phyloP scores from a whole-genome alignment of 495 filamentous ascomycete species.

The Cryomyces minteri region DNA sequence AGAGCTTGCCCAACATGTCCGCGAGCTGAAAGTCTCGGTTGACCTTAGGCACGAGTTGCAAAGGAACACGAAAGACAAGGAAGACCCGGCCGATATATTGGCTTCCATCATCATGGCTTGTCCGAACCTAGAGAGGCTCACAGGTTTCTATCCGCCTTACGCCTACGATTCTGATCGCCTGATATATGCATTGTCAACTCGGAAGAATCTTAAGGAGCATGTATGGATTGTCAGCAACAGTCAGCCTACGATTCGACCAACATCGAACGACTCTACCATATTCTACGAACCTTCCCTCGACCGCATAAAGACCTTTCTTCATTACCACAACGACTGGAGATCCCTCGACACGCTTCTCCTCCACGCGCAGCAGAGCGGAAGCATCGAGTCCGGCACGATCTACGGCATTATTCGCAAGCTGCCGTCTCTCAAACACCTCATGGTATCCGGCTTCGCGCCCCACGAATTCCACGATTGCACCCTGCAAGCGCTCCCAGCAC shows the following conservation, averaged over 20 bases:
- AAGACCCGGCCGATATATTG: slow-evolving; percentile 50
- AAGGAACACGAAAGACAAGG: slow-evolving; percentile 28
- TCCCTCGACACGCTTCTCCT: slow-evolving; percentile 57
- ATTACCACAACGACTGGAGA: slow-evolving; percentile 52
- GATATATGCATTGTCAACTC: slow-evolving; percentile 61
- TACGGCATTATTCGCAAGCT: slow-evolving; percentile 47
- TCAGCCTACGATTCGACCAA: slow-evolving; percentile 15
- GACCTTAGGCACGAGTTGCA: slow-evolving; percentile 26
- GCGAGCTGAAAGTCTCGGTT: slow-evolving; percentile 50
- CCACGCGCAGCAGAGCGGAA: slow-evolving; percentile 35
- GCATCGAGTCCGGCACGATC: slow-evolving; percentile 34
- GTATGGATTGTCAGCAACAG: slow-evolving; percentile 50
- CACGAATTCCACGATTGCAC: slow-evolving; percentile 56
- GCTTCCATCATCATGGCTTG: slow-evolving; percentile 76
- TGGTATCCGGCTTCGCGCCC: slow-evolving; percentile 53
- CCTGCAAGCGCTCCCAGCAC: slow-evolving; percentile 47
- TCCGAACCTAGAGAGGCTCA: slow-evolving; percentile 60
- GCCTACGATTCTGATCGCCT: slow-evolving; percentile 56
- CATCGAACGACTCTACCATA: slow-evolving; percentile 11
- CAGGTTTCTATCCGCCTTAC: slow-evolving; percentile 53
- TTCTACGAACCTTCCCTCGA: slow-evolving; percentile 36
- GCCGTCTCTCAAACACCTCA: slow-evolving; percentile 52
- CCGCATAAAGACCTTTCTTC: slow-evolving; percentile 51
- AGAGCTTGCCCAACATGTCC: slow-evolving; percentile 52
- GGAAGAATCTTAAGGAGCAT: slow-evolving; percentile 55